Conservation (phyloP, 2,329 filamentous ascomycete species). For the Chlorencoelia australis region DNA sequence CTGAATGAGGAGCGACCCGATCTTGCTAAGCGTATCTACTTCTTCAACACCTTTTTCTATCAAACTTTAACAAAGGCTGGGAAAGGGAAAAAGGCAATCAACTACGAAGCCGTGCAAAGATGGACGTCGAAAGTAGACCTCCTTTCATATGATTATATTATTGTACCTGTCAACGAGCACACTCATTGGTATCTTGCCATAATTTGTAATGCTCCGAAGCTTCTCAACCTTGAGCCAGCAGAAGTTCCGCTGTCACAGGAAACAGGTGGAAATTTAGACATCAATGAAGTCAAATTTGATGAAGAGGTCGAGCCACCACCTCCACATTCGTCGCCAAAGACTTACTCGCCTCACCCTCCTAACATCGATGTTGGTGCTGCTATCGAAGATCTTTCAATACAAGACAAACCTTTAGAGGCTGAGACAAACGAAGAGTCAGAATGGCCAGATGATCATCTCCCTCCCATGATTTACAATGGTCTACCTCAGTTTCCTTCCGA, state of each 20-base stretch:
- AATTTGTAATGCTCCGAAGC: conserved; percentile 73
- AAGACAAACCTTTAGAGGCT: too few relatives aligned
- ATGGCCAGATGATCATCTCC: too few relatives aligned
- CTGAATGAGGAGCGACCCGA: conserved; percentile 45
- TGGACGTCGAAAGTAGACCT: conserved; percentile 86
- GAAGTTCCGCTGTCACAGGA: conserved; percentile 1
- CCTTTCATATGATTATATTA: conserved; percentile 76
- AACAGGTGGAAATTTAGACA: not conserved
- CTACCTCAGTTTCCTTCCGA: too few relatives aligned
- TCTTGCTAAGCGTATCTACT: conserved; percentile 58
- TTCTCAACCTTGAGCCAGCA: conserved; percentile 32
- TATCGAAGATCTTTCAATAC: too few relatives aligned
- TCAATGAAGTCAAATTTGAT: not conserved
- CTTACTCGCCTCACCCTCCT: too few relatives aligned
- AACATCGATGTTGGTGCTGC: too few relatives aligned
- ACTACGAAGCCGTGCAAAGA: conserved; percentile 73
- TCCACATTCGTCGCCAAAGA: not conserved
- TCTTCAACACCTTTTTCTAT: conserved; percentile 93
- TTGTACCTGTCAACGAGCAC: conserved; percentile 84
- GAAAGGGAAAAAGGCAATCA: conserved; percentile 51
- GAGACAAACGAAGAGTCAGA: too few relatives aligned
- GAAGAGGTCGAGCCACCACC: not conserved
- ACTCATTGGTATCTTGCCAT: conserved; percentile 92
- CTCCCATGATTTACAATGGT: too few relatives aligned
- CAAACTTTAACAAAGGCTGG: conserved; percentile 56